phyloP scores from a whole-genome alignment of 129 eudicot genomes.

The Cynara cardunculus region DNA sequence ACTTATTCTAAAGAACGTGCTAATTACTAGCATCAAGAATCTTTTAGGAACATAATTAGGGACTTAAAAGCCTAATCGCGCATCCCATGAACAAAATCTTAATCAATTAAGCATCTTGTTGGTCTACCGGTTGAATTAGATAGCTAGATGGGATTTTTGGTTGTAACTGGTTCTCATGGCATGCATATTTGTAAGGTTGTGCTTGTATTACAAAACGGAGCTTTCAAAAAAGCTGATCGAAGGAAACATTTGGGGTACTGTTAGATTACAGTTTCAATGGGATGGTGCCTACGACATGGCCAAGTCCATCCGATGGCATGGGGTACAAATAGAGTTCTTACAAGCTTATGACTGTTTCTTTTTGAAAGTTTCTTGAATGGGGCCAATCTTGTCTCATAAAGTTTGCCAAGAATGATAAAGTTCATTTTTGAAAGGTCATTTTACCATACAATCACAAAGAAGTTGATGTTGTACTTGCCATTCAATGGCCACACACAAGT shows the following conservation, averaged over 20 bases:
- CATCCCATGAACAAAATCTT: not conserved
- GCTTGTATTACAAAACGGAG: conserved; percentile 4
- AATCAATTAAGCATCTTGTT: not conserved
- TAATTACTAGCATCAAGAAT: not conserved
- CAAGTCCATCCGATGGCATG: conserved; percentile 28
- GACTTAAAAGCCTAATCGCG: not conserved
- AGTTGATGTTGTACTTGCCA: conserved; percentile 12
- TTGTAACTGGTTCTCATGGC: not conserved
- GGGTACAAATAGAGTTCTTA: not conserved
- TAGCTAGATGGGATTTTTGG: not conserved
- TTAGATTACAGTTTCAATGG: conserved; percentile 24
- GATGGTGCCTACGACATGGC: conserved; percentile 18
- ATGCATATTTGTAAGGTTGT: conserved; percentile 2
- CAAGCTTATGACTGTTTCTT: conserved; percentile 32
- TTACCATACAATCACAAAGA: conserved; percentile 21
- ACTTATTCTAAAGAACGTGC: not conserved
- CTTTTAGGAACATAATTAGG: not conserved
- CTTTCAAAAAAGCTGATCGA: not conserved
- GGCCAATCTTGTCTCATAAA: conserved; percentile 36
- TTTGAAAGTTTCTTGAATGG: conserved; percentile 27
- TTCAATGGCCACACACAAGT: not conserved
- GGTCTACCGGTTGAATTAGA: not conserved
- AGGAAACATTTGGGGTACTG: conserved; percentile 17
- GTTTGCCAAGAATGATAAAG: conserved; percentile 19
- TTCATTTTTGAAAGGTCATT: conserved; percentile 1